Evolutionary conservation across 2,329 filamentous ascomycete genomes (phyloP).

Genomic region (Colletotrichum nymphaeae): DNA sequence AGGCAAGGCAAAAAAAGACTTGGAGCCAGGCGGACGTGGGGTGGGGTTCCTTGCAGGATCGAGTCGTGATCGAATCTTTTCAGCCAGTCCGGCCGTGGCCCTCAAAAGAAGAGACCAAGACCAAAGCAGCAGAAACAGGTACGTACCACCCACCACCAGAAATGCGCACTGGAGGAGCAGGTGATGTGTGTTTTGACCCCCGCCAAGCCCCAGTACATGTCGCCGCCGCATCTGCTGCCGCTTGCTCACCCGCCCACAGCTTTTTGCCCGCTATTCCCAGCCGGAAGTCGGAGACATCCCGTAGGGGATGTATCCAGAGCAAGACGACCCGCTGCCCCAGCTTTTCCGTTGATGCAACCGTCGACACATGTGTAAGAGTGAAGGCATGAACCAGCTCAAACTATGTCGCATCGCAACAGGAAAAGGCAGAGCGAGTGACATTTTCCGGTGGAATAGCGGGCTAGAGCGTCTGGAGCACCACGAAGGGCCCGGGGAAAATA

Average conservation of each 20-base stretch:
- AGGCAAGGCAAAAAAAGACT: constrained; percentile 5
- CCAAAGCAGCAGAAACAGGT: constrained; percentile 8
- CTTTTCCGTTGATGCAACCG: not conserved
- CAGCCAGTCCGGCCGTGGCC: constrained; percentile 10
- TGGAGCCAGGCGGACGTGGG: constrained; percentile 6
- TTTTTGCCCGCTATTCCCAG: constrained; percentile 14
- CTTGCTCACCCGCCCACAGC: not conserved
- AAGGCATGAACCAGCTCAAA: constrained; percentile 12
- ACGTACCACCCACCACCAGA: constrained; percentile 21
- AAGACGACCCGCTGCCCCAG: constrained; percentile 15
- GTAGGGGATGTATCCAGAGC: constrained; percentile 4
- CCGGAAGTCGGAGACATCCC: constrained; percentile 18
- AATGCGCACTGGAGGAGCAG: constrained; percentile 26
- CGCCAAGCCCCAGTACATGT: constrained; percentile 32
- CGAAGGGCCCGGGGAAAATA: not conserved
- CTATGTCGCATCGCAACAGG: not conserved
- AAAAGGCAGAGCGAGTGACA: not conserved
- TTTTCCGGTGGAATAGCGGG: not conserved
- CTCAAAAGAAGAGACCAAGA: constrained; percentile 4
- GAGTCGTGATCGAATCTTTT: constrained; percentile 21
- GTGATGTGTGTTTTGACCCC: constrained; percentile 29
- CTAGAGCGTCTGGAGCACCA: not conserved
- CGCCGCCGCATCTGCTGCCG: constrained; percentile 15
- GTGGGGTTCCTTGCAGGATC: constrained; percentile 29
- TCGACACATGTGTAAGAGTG: not conserved